Evolutionary conservation across 192 early-diverging fungal genomes (phyloP).

Genomic region (Pilobolus umbonatus): DNA sequence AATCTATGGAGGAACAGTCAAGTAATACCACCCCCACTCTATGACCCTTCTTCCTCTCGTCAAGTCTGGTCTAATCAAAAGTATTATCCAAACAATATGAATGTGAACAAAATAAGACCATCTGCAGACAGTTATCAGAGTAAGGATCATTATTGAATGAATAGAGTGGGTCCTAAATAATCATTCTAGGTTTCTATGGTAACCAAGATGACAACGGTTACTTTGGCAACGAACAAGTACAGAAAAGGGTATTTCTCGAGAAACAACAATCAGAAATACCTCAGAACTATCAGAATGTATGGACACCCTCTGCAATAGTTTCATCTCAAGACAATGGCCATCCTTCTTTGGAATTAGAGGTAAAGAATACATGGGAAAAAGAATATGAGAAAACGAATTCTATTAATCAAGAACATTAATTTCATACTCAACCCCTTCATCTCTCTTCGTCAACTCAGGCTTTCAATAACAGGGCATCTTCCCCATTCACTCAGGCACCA

Average conservation of each 20-base stretch:
- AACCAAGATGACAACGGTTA: background rate
- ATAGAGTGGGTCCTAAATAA: background rate
- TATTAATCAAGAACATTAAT: background rate
- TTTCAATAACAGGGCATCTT: background rate
- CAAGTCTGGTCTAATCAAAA: constrained; percentile 18
- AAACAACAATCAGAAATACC: background rate
- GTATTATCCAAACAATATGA: background rate
- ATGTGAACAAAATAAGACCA: too few species aligned
- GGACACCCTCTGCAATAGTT: constrained; percentile 12
- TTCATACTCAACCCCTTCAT: background rate
- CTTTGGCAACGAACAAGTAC: background rate
- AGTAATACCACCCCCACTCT: constrained; percentile 1
- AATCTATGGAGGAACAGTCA: background rate
- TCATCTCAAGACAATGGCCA: background rate
- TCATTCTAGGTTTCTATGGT: background rate
- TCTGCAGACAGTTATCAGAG: background rate
- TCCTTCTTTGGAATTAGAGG: too few species aligned
- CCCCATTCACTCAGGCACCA: constrained; percentile 2
- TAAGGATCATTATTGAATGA: background rate
- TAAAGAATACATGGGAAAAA: background rate
- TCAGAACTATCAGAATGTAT: constrained; percentile 4
- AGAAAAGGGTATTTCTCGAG: too few species aligned
- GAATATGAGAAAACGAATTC: background rate
- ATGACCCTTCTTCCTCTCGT: constrained; percentile 16
- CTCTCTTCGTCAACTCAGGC: background rate